Conservation (phyloP, 345 rosid genomes). For the Eucalyptus dawsonii region DNA sequence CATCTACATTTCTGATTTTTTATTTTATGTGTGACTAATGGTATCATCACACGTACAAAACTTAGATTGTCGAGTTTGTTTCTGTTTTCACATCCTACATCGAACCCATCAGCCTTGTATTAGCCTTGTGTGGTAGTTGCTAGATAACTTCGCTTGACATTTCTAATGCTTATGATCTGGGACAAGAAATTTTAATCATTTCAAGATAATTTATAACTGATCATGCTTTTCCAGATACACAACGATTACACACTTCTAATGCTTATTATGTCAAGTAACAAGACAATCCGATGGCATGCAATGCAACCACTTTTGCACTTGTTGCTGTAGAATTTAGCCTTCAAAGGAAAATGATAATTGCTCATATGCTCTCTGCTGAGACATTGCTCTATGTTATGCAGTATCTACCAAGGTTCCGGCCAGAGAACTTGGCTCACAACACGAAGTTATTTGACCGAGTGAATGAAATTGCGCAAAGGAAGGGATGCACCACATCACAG, state of each 20-base stretch:
- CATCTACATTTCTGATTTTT: too few relatives aligned
- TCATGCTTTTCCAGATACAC: too few relatives aligned
- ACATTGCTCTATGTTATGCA: neutral
- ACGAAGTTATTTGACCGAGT: neutral
- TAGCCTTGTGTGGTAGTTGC: neutral
- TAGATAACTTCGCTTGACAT: neutral
- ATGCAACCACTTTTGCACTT: too few relatives aligned
- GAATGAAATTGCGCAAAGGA: neutral
- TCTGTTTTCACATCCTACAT: neutral
- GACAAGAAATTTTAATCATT: neutral
- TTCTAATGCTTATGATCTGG: neutral
- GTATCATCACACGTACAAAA: too few relatives aligned
- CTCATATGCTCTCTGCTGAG: neutral
- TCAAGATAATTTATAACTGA: too few relatives aligned
- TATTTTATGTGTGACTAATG: too few relatives aligned
- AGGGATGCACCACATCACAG: neutral
- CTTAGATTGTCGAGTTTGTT: neutral
- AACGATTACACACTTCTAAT: too few relatives aligned
- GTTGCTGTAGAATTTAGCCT: neutral
- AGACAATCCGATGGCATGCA: too few relatives aligned
- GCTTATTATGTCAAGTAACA: too few relatives aligned
- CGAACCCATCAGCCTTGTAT: neutral
- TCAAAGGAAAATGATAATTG: neutral
- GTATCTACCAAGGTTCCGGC: neutral
- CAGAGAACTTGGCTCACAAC: neutral